Conservation (phyloP, 2,329 filamentous ascomycete genomes). For the Cytospora paraplurivora region DNA sequence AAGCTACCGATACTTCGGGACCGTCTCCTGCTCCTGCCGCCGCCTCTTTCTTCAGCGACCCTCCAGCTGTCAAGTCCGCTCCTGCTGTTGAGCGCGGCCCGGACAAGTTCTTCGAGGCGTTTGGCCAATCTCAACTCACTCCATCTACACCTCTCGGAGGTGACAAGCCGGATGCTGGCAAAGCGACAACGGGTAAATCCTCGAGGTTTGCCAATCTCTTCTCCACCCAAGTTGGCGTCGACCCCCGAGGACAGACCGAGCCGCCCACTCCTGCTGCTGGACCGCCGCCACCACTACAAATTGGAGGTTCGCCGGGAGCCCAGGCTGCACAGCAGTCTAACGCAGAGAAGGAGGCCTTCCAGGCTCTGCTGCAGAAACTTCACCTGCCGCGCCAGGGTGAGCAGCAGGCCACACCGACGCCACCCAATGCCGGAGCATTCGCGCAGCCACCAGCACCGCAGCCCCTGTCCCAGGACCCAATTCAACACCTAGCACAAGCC, state of each 20-base stretch:
- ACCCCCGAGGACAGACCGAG: constrained; percentile 52
- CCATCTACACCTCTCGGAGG: constrained; percentile 38
- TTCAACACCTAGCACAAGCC: constrained; percentile 25
- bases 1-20: constrained; percentile 27
- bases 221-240: constrained; percentile 39
- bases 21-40: constrained; percentile 33
- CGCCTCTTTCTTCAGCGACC: constrained; percentile 34
- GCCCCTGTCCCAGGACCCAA: constrained; percentile 23
- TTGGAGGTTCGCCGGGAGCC: constrained; percentile 8
- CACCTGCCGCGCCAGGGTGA: constrained; percentile 45
- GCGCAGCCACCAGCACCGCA: constrained; percentile 40
- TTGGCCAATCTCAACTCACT: constrained; percentile 41
- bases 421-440: constrained; percentile 48
- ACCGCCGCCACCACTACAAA: constrained; percentile 29
- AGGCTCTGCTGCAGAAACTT: constrained; percentile 79
- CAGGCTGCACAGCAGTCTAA: constrained; percentile 43
- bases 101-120: constrained; percentile 75
- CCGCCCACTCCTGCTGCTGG: constrained; percentile 46
- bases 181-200: constrained; percentile 56
- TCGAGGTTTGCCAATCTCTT: constrained; percentile 89
- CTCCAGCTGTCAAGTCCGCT: constrained; percentile 54
- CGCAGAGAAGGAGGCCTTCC: constrained; percentile 83
- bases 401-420: constrained; percentile 39
- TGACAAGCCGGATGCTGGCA: constrained; percentile 47
- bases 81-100: constrained; percentile 67